Evolutionary conservation across 768 basidiomycete genomes (phyloP).

Genomic region (Cystoderma amianthinum): DNA sequence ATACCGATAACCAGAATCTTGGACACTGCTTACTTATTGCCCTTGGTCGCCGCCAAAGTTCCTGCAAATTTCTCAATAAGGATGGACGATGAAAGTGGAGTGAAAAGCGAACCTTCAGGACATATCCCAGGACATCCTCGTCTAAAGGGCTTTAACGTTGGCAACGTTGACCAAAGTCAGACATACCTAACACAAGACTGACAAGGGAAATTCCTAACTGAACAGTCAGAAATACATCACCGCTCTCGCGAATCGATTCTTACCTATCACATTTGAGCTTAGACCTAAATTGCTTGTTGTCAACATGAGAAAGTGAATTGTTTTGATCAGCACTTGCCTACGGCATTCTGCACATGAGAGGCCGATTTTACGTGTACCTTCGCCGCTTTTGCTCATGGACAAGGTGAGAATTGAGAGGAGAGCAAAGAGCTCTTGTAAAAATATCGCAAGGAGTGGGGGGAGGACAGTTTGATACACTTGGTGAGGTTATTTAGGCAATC

Average conservation of each 20-base stretch:
- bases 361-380: slow-evolving; percentile 25
- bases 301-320: slow-evolving; percentile 1
- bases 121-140: slow-evolving; percentile 47
- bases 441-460: no score
- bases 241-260: not conserved
- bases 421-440: no score
- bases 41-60: slow-evolving; percentile 45
- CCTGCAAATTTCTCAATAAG: slow-evolving; percentile 16
- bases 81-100: not conserved
- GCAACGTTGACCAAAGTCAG: not conserved
- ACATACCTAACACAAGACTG: slow-evolving; percentile 40
- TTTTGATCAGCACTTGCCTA: slow-evolving; percentile 20
- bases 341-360: slow-evolving; percentile 49
- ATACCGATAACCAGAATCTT: not conserved
- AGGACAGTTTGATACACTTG: no score
- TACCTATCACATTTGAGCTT: slow-evolving; percentile 51
- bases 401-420: not conserved
- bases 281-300: slow-evolving; percentile 24
- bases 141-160: slow-evolving; percentile 13
- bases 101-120: slow-evolving; percentile 31
- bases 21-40: slow-evolving; percentile 37
- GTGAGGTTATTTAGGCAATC: not conserved
- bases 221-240: not conserved
- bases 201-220: slow-evolving; percentile 41
- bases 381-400: slow-evolving; percentile 10